phyloP scores from a whole-genome alignment of 768 basidiomycete genomes.

The Obba rivulosa region DNA sequence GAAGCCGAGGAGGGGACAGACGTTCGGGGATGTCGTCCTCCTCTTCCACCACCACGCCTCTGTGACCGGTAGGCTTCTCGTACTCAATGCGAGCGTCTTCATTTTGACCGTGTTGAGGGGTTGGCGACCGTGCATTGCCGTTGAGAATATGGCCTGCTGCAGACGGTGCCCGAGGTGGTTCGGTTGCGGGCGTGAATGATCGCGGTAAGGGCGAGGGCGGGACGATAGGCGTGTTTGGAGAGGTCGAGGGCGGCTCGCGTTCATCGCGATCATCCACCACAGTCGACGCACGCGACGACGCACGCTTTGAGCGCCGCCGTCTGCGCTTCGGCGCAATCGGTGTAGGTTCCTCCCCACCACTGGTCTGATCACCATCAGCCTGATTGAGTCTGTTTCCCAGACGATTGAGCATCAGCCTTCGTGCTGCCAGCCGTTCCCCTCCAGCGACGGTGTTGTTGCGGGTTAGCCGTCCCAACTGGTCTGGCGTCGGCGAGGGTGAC shows the following conservation, averaged over 20 bases:
- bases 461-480: slow-evolving; percentile 36
- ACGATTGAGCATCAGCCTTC: slow-evolving; percentile 60
- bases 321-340: slow-evolving; percentile 45
- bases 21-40: slow-evolving; percentile 48
- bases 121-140: slow-evolving; percentile 5
- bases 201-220: slow-evolving; percentile 44
- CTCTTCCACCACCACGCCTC: slow-evolving; percentile 64
- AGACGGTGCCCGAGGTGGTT: slow-evolving; percentile 14
- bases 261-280: slow-evolving; percentile 43
- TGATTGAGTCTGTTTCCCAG: slow-evolving; percentile 56
- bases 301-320: slow-evolving; percentile 47
- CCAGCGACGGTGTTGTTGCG: slow-evolving; percentile 83
- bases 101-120: slow-evolving; percentile 4
- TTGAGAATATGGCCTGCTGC: slow-evolving; percentile 8
- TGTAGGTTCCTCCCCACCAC: slow-evolving; percentile 21
- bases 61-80: slow-evolving; percentile 39
- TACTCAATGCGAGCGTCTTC: slow-evolving; percentile 9
- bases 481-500: slow-evolving; percentile 42
- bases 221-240: slow-evolving; percentile 58
- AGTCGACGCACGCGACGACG: slow-evolving; percentile 33
- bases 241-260: slow-evolving; percentile 30
- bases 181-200: slow-evolving; percentile 25
- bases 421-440: slow-evolving; percentile 70
- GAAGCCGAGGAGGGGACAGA: slow-evolving; percentile 30
- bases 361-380: slow-evolving; percentile 53